Conservation (phyloP, 495 filamentous ascomycete species). For the Xylaria nigripes region DNA sequence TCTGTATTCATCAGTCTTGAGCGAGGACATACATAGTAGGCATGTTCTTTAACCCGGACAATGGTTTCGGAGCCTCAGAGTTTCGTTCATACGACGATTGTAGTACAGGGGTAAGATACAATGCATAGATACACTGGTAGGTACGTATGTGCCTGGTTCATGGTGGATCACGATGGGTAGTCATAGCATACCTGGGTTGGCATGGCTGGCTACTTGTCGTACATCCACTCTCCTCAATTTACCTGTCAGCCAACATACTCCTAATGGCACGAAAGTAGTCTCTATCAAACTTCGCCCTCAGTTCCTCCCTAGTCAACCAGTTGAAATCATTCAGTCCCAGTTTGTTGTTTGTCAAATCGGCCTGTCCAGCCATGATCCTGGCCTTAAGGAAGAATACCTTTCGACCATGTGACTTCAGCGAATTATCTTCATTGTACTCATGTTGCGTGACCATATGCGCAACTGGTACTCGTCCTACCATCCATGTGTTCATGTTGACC, state of each 20-base stretch:
- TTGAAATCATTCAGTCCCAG: conserved; percentile 72
- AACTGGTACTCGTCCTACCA: conserved; percentile 83
- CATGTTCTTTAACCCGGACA: background rate
- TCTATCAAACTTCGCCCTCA: conserved; percentile 50
- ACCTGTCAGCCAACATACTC: conserved; percentile 74
- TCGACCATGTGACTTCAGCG: conserved; percentile 45
- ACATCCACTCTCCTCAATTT: conserved; percentile 7
- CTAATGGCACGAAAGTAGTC: conserved; percentile 66
- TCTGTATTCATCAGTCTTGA: background rate
- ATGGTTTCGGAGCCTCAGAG: background rate
- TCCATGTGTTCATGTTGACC: conserved; percentile 98
- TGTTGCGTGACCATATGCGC: conserved; percentile 60
- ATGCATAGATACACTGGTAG: conserved; percentile 8
- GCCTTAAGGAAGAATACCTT: conserved; percentile 95
- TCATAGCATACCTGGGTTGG: conserved; percentile 10
- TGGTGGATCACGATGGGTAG: conserved; percentile 13
- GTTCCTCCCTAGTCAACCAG: conserved; percentile 88
- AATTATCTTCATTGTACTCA: conserved; percentile 27
- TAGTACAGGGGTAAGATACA: conserved; percentile 15
- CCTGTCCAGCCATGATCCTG: conserved; percentile 94
- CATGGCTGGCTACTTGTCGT: conserved; percentile 1
- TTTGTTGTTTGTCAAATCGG: conserved; percentile 62
- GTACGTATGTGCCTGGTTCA: background rate
- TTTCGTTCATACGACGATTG: conserved; percentile 1
- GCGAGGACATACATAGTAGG: conserved; percentile 27